Evolutionary conservation across 2,329 filamentous ascomycete genomes (phyloP), one percentile per base, ranked within the genome.

Genomic region (Xylaria sp.): DNA sequence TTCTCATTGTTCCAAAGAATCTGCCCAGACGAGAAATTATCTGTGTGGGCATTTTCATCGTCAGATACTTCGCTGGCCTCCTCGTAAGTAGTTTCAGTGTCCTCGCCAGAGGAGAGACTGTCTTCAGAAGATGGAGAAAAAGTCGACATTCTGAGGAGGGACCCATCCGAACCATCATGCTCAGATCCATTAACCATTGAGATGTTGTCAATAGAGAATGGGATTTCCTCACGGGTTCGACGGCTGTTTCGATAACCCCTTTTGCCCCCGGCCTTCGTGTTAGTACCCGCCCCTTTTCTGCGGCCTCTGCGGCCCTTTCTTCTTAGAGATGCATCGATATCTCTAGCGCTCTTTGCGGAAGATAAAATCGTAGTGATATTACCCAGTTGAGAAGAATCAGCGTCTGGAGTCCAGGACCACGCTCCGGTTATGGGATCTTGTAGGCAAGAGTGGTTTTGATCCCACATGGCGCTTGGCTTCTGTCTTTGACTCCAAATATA

Each of bases 401-500:
- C 64, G 20, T 75, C 72, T 28, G 72, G 73, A n/a, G 41, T 61
- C 57, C 58, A 62, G 31, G 75, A 75, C 76, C 75, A 77, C 31
- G 76, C 57, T 34, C 76, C 75, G 13, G 74, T 76, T 2, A 59
- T 34, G 20, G 72, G 73, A 41, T 78, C 72, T 65, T 78, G 76
- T 57, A 78, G 67, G 50, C 39, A 70, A 15, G 72, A 58, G 37
- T 28, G 63, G 54, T 63, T 68, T 41, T 76, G 71, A 41, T 73
- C 66, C 75, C 73, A 75, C 55, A 69, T 75, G 20, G 69, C 63
- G 20, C 59, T 66, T 8, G 65, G 48, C 13, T 72, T 75, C 44
- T 75, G 73, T 34, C 72, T 75, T 56, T 76, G 72, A n/a, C 71
- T 73, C 75, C 75, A 77, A 13, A 77, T 74, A 52, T 77, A 76